Evolutionary conservation across 2,329 filamentous ascomycete genomes (phyloP), one percentile per base, ranked within the genome.

Genomic region (Aspergillus caelatus): DNA sequence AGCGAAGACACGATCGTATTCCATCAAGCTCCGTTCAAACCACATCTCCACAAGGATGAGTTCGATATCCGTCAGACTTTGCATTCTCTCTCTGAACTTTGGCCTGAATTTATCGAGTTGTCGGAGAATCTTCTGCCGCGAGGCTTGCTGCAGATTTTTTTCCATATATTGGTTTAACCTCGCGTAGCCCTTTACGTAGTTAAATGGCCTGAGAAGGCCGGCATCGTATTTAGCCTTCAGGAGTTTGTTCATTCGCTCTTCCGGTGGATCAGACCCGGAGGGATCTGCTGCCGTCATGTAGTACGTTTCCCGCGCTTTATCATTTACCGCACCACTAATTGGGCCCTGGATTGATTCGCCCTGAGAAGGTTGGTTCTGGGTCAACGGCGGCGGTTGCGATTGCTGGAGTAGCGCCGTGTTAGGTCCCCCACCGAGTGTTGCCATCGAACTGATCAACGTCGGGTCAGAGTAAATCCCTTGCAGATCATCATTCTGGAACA

Each of bases 281-380:
- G 95, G 95, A 77, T 99, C 95, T 57, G 95, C 95, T 16, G 95
- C 95, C 68, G 96, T 96, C 79, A 98, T 90, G 80, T 97, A 98
- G 80, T 97, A 99, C 58, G 84, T 88, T 76, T 98, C 94, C 70
- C 92, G 79, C 23, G 81, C 87, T 72, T 88, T 88, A 71, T 95
- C 91, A 61, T 86, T 83, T 4, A 88, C 88, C 57, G 89, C 84
- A 14, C 84, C 83, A 67, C 88, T 89, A 45, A 82, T 79, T 2
- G 89, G 85, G 56, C 88, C 84, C 41, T 88, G 85, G 60, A 90
- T 87, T 30, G 85, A 78, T 68, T 85, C 87, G 19, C 79, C 82
- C 41, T 77, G 76, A 4, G 72, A 55, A 21, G 72, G 70, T 30
- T 74, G 71, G 48, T 64, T 76, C 16, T 77, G 73, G 21, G 75